Evolutionary conservation across 345 rosid species (phyloP), one percentile per base, ranked within the genome.

Genomic region (Euphorbia lathyris): DNA sequence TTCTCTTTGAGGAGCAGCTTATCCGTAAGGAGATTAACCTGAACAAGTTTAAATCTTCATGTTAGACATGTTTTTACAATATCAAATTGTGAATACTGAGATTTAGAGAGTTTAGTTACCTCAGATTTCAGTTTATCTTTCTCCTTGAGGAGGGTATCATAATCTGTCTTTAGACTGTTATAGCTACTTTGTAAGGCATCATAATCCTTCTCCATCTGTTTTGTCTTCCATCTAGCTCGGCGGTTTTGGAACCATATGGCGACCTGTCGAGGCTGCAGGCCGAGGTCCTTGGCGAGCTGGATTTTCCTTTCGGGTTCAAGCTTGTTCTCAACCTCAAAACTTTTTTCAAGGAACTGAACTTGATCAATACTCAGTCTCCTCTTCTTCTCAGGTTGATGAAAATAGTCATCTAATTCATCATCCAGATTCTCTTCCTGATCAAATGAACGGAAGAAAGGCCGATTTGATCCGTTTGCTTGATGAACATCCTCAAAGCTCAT

Each of bases 211-310:
- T 74, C 78, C 51, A 75, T 40, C 65, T 74, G 77, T 23, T 74
- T 74, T 13, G 72, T 74, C 72, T 74, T 74, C 78, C 73, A 69
- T 52, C 78, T 68, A 43, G 78, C 70, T 32, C 78, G 78, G 78
- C 78, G 78, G 53, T 74, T 74, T 30, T 74, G 78, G 65, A 69
- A 74, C 78, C 78, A 74, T 40, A 74, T 74, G 30, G 78, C 78
- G 47, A 74, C 69, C 64, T 74, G 78, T 58, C 78, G 65, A 64
- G 78, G 78, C 53, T 74, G 73, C 42, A 74, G 60, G 42, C 78
- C 73, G n/a, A 69, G 65, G 64, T 74, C 73, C 70, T 68, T 74
- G 12, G 78, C 78, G 3, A 74, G 78, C 66, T 69, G 73, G 69
- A 63, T 34, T 69, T 74, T 74, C 77, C 77, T 67, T 68, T 74